Evolutionary conservation across 176 grass and related monocot genomes (phyloP), one percentile per base, ranked within the genome.

Genomic region (Hyparrhenia diplandra): DNA sequence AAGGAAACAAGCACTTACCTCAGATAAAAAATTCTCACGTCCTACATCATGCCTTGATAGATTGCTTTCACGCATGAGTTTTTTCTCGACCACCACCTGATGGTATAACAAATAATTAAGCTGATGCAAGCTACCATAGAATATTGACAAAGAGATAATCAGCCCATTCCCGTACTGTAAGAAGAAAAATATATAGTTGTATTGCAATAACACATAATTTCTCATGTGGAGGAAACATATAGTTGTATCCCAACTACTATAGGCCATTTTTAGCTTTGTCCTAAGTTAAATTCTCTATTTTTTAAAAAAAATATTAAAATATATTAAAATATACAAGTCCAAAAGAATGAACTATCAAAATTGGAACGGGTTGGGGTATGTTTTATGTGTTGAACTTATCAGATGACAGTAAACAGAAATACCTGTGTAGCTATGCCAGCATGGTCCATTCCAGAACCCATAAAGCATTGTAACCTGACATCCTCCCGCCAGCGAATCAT

Each of bases 371-470:
- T 54, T n/a, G 20, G 20, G 3, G 20, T n/a, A n/a, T 52, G 20
- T n/a, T 21, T 21, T 59, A 84, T 77, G 82, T 18, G 18, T 8
- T 63, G 40, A 30, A 63, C 10, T 29, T 67, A 8, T 30, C 32
- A 83, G 16, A 10, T 18, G 46, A 72, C 7, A 55, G 10, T 61
- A 36, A 76, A 42, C 54, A 76, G 3, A 65, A 17, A 37, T 69
- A 97, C 94, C 94, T 97, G 92, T 57, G 94, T 97, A 40, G 92
- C 94, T 80, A 97, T 97, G 23, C 94, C 92, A 80, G 94, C 94
- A 88, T 97, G 94, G 86, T 97, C 94, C 61, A 97, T 90, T 75
- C 94, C 89, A 64, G 94, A 4, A 97, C 69, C 94, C 94, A 97
- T 52, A 94, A 60, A 73, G 88, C 83, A 81, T 97, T 94, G 67